Conservation (phyloP, 2,329 filamentous ascomycete genomes). For the Ophiostoma fasciatum region DNA sequence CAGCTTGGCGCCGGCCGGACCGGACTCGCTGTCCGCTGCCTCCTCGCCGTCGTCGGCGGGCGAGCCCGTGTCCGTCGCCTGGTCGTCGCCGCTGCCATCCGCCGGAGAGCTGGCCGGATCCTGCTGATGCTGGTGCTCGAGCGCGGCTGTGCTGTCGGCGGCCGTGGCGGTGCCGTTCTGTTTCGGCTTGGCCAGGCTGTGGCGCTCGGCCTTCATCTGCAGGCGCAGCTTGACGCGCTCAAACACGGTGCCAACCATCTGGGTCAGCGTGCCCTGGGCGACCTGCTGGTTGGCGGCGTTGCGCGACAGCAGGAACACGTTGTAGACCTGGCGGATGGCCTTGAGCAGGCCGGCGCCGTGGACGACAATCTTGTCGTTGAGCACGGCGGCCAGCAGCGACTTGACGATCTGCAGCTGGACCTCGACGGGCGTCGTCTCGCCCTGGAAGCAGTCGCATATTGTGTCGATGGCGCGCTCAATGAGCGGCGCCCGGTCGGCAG, state of each 20-base stretch:
- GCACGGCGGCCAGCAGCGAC: constrained; percentile 81
- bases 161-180: constrained; percentile 29
- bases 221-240: constrained; percentile 80
- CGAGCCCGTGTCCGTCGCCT: constrained; percentile 15
- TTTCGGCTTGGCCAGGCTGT: constrained; percentile 39
- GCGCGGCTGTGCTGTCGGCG: constrained; percentile 16
- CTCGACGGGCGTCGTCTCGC: constrained; percentile 81
- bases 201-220: constrained; percentile 69
- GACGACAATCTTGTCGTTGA: constrained; percentile 98
- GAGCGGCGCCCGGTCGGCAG: constrained; percentile 46
- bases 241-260: constrained; percentile 98
- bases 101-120: too few species aligned
- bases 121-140: too few species aligned
- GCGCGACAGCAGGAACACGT: constrained; percentile 92
- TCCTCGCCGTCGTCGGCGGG: constrained; percentile 17
- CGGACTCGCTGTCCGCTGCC: constrained; percentile 15
- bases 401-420: constrained; percentile 98
- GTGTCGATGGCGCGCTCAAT: constrained; percentile 98
- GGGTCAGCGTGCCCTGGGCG: constrained; percentile 88
- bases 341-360: constrained; percentile 93
- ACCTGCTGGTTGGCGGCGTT: constrained; percentile 92
- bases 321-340: constrained; percentile 95
- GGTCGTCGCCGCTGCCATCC: constrained; percentile 27
- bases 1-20: constrained; percentile 31
- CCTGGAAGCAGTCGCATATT: constrained; percentile 98